These are phyloP conservation scores for Solioccasus polychromus DNA, from an alignment of 768 basidiomycete species.

Conservation along the genomic window DNA sequence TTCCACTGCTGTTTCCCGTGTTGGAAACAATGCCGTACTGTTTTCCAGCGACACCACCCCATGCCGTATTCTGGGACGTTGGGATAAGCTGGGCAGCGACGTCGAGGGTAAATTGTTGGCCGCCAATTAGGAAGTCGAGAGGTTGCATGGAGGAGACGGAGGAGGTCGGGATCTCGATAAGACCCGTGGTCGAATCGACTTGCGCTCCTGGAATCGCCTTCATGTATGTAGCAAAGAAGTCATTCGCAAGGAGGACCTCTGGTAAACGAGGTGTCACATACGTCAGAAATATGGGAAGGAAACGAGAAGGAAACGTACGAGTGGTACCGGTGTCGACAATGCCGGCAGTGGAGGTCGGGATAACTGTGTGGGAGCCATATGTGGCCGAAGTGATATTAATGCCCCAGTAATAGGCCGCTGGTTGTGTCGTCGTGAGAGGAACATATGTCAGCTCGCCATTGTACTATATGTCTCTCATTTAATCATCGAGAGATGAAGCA, in stretches of 20 bases:
- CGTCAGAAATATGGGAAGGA: background rate
- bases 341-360: constrained; percentile 23
- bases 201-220: constrained; percentile 13
- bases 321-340: constrained; percentile 31
- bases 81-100: constrained; percentile 22
- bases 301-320: constrained; percentile 6
- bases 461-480: constrained; percentile 10
- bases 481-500: background rate
- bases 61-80: constrained; percentile 10
- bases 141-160: constrained; percentile 15
- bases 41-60: constrained; percentile 10
- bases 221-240: constrained; percentile 19
- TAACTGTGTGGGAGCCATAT: constrained; percentile 12
- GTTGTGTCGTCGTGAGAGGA: constrained; percentile 26
- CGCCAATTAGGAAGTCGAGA: constrained; percentile 15
- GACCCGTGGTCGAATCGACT: background rate
- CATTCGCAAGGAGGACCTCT: constrained; percentile 23
- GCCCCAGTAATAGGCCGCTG: constrained; percentile 28
- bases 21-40: constrained; percentile 9
- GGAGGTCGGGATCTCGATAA: constrained; percentile 16
- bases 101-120: constrained; percentile 11
- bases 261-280: background rate
- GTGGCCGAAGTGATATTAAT: constrained; percentile 22
- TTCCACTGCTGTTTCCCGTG: constrained; percentile 3
- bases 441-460: constrained; percentile 21